Evolutionary conservation across 2,329 filamentous ascomycete species (phyloP).

Genomic region (Hypoxylon sp.): DNA sequence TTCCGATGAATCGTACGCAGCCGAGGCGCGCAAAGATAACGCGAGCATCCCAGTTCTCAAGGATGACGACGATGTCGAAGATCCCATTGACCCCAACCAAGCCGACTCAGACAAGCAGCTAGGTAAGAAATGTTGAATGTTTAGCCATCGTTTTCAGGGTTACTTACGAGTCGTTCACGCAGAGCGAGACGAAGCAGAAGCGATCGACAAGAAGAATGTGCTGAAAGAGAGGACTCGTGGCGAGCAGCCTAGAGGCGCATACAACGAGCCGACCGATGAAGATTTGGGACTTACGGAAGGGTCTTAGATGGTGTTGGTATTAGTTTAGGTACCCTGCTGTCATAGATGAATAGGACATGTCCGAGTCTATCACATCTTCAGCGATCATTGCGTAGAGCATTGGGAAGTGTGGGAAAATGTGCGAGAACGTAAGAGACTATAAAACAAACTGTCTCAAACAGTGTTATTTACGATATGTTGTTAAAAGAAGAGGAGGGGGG

Average conservation of each 20-base stretch:
- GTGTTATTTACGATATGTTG: too few species aligned
- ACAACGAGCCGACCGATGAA: conserved; percentile 49
- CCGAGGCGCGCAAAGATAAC: conserved; percentile 25
- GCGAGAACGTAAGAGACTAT: too few species aligned
- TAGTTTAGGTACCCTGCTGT: not conserved
- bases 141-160: not conserved
- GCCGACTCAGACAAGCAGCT: conserved; percentile 42
- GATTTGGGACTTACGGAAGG: conserved; percentile 33
- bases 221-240: conserved; percentile 47
- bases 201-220: conserved; percentile 52
- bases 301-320: not conserved
- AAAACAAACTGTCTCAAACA: too few species aligned
- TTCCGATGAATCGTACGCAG: conserved; percentile 37
- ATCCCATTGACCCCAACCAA: conserved; percentile 20
- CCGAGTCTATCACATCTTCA: too few species aligned
- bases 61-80: conserved; percentile 39
- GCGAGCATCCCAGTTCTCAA: conserved; percentile 33
- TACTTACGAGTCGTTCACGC: conserved; percentile 1
- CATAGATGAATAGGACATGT: not conserved
- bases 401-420: too few species aligned
- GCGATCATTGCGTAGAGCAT: too few species aligned
- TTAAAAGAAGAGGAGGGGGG: too few species aligned
- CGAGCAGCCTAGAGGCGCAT: conserved; percentile 47
- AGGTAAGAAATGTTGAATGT: conserved; percentile 19
- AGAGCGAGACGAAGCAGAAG: conserved; percentile 53